These are phyloP conservation scores for Pichia sp. DNA, from an alignment of 1,139 yeast species.

Conservation along the genomic window DNA sequence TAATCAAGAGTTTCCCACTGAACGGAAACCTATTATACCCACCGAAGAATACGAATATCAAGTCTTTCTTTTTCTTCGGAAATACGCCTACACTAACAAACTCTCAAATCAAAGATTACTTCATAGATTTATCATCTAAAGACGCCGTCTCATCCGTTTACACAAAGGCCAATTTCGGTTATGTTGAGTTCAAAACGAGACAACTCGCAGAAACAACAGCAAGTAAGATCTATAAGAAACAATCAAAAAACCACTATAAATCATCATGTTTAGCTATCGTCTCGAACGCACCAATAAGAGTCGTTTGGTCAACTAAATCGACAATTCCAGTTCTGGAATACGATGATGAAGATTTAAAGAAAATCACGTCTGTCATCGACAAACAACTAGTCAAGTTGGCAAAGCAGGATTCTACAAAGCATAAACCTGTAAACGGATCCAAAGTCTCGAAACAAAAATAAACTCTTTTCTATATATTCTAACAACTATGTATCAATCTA, in stretches of 20 bases:
- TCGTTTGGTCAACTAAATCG: conserved; percentile 69
- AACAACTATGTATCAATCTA: conserved; percentile 24
- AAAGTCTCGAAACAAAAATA: conserved; percentile 2
- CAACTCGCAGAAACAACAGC: conserved; percentile 58
- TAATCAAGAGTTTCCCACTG: conserved; percentile 58
- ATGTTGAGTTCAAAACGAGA: conserved; percentile 49
- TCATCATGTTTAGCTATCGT: conserved; percentile 40
- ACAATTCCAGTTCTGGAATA: conserved; percentile 45
- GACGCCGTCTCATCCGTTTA: conserved; percentile 36
- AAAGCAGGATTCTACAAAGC: conserved; percentile 29
- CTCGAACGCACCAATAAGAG: conserved; percentile 51
- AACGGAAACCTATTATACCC: conserved; percentile 47
- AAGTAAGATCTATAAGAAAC: conserved; percentile 26
- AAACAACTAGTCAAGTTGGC: conserved; percentile 59
- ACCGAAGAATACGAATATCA: conserved; percentile 43
- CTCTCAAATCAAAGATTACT: conserved; percentile 50
- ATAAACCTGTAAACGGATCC: background rate
- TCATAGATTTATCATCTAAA: conserved; percentile 30
- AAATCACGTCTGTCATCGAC: conserved; percentile 52
- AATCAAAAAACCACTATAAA: conserved; percentile 20
- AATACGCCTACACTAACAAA: conserved; percentile 66
- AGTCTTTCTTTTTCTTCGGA: conserved; percentile 73
- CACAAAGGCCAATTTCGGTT: conserved; percentile 75
- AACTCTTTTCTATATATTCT: background rate
- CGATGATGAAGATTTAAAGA: conserved; percentile 27